A percentile compares a stretch with the other conserved stretches of the same genome.
Conservation (phyloP, 257 asterid species). For the Eustoma russellianum region DNA sequence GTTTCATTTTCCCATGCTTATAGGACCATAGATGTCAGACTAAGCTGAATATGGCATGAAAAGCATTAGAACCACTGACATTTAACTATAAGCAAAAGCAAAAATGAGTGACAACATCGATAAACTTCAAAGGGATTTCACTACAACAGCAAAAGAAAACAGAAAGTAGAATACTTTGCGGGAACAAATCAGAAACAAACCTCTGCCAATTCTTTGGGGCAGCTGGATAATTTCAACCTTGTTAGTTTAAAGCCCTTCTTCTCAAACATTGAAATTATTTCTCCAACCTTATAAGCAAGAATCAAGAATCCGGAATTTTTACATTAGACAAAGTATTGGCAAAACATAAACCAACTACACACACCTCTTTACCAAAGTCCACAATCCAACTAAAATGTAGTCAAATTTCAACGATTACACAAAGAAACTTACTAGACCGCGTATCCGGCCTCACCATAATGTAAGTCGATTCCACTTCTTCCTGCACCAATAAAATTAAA, state of each 20-base stretch:
- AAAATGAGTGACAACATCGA: too few species aligned
- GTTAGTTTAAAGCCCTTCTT: conserved; percentile 83
- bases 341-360: too few species aligned
- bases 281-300: conserved; percentile 50
- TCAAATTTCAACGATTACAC: neutral
- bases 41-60: too few species aligned
- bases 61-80: too few species aligned
- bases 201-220: conserved; percentile 84
- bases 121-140: neutral
- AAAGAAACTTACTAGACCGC: conserved; percentile 58
- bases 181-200: conserved; percentile 26
- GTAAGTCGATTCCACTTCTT: conserved; percentile 62
- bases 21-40: too few species aligned
- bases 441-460: conserved; percentile 91
- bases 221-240: conserved; percentile 73
- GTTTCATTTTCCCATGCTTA: too few species aligned
- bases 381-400: neutral
- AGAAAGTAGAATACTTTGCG: neutral
- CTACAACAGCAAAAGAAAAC: neutral
- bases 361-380: too few species aligned
- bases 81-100: too few species aligned
- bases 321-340: too few species aligned
- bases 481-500: conserved; percentile 25
- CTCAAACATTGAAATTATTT: conserved; percentile 88
- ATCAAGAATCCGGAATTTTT: neutral